Evolutionary conservation across 2,329 filamentous ascomycete genomes (phyloP).

Genomic region (Hypoxylon sp.): DNA sequence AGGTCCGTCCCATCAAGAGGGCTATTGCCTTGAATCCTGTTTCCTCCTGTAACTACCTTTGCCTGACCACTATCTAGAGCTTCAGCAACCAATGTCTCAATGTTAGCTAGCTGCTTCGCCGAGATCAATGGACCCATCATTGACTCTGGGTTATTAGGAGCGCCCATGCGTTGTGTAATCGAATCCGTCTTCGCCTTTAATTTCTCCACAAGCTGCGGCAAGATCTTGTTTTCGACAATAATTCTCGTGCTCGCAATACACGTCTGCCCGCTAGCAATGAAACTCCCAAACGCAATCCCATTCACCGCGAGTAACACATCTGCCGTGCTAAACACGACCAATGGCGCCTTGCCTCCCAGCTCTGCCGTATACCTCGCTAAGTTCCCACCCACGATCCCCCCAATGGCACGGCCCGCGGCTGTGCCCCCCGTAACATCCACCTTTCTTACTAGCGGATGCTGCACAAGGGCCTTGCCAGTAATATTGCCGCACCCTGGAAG

Average conservation of each 20-base stretch:
- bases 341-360: conserved; percentile 79
- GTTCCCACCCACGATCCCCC: conserved; percentile 75
- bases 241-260: conserved; percentile 81
- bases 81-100: conserved; percentile 75
- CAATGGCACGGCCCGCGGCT: conserved; percentile 76
- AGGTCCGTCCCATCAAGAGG: conserved; percentile 67
- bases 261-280: conserved; percentile 69
- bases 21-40: conserved; percentile 64
- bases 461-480: conserved; percentile 68
- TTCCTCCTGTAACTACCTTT: conserved; percentile 61
- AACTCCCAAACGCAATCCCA: conserved; percentile 74
- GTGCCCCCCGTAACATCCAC: conserved; percentile 84
- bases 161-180: conserved; percentile 68
- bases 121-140: conserved; percentile 77
- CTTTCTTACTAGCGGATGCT: conserved; percentile 71
- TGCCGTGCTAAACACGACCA: conserved; percentile 76
- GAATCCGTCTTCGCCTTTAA: conserved; percentile 75
- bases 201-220: conserved; percentile 73
- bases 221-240: conserved; percentile 78
- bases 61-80: conserved; percentile 69
- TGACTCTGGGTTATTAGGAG: conserved; percentile 68
- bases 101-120: conserved; percentile 73
- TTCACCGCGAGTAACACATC: conserved; percentile 77
- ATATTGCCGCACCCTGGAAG: conserved; percentile 67
- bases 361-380: conserved; percentile 79